These are phyloP conservation scores for Ogataea glucozyma DNA, from an alignment of 805 yeast genomes.

Conservation along the genomic window DNA sequence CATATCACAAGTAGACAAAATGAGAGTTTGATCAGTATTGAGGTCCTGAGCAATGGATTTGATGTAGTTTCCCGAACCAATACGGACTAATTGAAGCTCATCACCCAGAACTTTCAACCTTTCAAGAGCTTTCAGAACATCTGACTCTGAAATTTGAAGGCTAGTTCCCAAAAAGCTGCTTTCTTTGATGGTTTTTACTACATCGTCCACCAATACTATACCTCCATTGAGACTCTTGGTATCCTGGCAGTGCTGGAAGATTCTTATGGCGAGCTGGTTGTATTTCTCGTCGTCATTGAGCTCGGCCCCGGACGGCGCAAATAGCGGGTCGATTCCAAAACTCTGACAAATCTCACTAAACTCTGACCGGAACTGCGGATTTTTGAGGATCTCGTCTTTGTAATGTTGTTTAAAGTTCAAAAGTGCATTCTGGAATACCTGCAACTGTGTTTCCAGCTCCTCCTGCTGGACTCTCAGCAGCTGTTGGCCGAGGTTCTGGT, in stretches of 20 bases:
- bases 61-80: constrained; percentile 59
- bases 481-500: constrained; percentile 50
- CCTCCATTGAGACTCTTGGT: constrained; percentile 83
- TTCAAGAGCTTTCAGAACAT: constrained; percentile 56
- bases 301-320: constrained; percentile 34
- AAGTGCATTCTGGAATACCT: constrained; percentile 75
- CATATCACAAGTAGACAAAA: constrained; percentile 74
- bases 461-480: constrained; percentile 55
- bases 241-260: constrained; percentile 73
- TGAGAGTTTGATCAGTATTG: constrained; percentile 65
- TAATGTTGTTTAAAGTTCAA: constrained; percentile 75
- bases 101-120: constrained; percentile 61
- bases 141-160: constrained; percentile 42
- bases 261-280: constrained; percentile 67
- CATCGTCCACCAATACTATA: constrained; percentile 60
- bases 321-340: constrained; percentile 83
- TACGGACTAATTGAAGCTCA: constrained; percentile 63
- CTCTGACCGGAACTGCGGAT: constrained; percentile 65
- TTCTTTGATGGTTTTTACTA: constrained; percentile 37
- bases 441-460: constrained; percentile 68
- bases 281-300: constrained; percentile 51
- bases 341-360: constrained; percentile 75
- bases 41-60: constrained; percentile 65
- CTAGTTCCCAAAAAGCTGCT: constrained; percentile 27
- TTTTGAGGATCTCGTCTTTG: constrained; percentile 61